A percentile compares a stretch with the other conserved stretches of the same genome.
These are phyloP conservation scores for Fusarium sp. DNA, from an alignment of 2,329 filamentous ascomycete genomes.

Conservation along the genomic window DNA sequence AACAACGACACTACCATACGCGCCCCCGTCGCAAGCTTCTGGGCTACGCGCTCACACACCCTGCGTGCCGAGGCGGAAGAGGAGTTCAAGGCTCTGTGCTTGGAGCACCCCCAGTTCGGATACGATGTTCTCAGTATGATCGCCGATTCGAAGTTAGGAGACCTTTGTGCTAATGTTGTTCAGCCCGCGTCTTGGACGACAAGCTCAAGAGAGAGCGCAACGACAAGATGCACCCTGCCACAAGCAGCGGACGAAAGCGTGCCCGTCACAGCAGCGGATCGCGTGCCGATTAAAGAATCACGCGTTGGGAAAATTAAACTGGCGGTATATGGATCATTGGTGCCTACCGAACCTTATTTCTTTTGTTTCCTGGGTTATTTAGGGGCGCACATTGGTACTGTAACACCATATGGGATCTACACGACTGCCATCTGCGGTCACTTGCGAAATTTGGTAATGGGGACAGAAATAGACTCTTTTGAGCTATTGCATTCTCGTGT, in stretches of 20 bases:
- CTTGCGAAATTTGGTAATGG: not conserved
- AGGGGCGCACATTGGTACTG: not conserved
- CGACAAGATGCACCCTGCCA: constrained; percentile 67
- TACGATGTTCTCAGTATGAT: constrained; percentile 87
- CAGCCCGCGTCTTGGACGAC: constrained; percentile 73
- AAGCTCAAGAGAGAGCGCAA: constrained; percentile 73
- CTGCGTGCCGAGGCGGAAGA: constrained; percentile 86
- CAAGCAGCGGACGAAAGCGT: constrained; percentile 67
- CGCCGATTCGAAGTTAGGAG: accelerated
- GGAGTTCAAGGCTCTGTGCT: constrained; percentile 85
- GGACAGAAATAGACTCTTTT: not conserved
- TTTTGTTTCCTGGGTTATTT: constrained; percentile 22
- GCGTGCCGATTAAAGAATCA: constrained; percentile 24
- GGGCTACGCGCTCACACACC: constrained; percentile 65
- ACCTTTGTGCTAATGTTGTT: constrained; percentile 13
- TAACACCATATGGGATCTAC: not conserved
- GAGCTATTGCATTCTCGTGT: not conserved
- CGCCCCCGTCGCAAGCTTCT: constrained; percentile 44
- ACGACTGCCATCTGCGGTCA: not conserved
- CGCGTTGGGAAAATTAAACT: not conserved
- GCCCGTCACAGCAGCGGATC: constrained; percentile 62
- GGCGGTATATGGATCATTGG: not conserved
- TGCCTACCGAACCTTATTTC: not conserved
- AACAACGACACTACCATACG: constrained; percentile 38
- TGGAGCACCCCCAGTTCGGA: constrained; percentile 91